Conservation (phyloP, 73 alveolate genomes). For the Blepharisma japonicum region DNA sequence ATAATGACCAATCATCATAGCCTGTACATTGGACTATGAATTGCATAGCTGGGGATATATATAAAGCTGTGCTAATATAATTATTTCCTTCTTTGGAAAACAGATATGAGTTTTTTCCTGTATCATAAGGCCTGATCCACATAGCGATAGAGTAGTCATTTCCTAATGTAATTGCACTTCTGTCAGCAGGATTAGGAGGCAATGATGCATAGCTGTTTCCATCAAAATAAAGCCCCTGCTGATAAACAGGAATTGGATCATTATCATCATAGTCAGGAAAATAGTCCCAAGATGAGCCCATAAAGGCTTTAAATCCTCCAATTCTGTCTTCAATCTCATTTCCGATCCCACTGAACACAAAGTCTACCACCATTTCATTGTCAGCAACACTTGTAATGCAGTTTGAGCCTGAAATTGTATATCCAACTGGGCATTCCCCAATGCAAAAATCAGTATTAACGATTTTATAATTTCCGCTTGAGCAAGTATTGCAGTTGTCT, state of each 20-base stretch:
- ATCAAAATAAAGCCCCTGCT: not conserved
- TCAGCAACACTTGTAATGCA: no score
- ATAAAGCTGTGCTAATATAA: no score
- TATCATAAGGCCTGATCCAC: not conserved
- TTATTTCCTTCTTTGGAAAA: not conserved
- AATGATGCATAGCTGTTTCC: not conserved
- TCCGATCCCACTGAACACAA: not conserved
- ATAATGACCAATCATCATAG: no score
- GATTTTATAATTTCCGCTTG: no score
- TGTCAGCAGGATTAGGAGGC: not conserved
- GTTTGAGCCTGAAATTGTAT: conserved; percentile 12
- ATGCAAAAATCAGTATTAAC: no score
- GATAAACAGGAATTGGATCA: not conserved
- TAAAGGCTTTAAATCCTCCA: not conserved
- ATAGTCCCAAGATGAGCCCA: not conserved
- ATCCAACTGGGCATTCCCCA: not conserved
- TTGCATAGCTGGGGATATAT: no score
- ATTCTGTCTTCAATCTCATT: not conserved
- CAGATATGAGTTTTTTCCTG: no score
- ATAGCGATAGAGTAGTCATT: not conserved
- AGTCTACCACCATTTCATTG: not conserved
- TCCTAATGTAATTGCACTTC: not conserved
- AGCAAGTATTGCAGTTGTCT: no score
- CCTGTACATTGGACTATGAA: no score
- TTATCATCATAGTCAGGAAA: not conserved